Conservation (phyloP, 768 basidiomycete species). For the Dioszegia crocea region DNA sequence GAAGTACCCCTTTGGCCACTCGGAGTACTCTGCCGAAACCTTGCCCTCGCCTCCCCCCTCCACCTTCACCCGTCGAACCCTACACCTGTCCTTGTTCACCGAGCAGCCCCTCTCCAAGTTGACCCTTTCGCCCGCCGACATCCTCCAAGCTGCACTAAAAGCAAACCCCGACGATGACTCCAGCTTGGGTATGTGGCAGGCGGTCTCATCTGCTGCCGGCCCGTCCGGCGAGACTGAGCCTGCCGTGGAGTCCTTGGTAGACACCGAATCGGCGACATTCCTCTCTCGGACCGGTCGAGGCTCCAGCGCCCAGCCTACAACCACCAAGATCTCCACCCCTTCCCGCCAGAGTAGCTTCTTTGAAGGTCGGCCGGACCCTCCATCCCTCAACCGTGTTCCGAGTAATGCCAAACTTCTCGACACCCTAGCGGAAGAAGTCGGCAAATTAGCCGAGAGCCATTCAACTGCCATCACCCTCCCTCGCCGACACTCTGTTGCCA, state of each 20-base stretch:
- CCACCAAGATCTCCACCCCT: not conserved
- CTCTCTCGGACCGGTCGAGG: no score
- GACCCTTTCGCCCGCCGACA: not conserved
- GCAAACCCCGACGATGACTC: not conserved
- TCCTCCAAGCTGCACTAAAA: not conserved
- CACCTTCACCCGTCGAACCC: constrained; percentile 21
- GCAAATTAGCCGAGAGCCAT: constrained; percentile 1
- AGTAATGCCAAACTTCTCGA: constrained; percentile 7
- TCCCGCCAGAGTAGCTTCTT: not conserved
- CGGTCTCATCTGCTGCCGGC: no score
- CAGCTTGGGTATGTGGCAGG: not conserved
- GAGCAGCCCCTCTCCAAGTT: not conserved
- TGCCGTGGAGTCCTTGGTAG: no score
- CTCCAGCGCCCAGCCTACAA: not conserved
- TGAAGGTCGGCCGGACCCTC: not conserved
- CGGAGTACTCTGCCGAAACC: constrained; percentile 12
- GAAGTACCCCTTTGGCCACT: constrained; percentile 25
- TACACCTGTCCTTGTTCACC: constrained; percentile 13
- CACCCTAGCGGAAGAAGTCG: constrained; percentile 6
- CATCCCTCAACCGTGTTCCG: not conserved
- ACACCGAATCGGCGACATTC: no score
- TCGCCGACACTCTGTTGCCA: not conserved
- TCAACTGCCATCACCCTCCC: not conserved
- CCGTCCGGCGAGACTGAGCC: no score
- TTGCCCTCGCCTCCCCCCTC: constrained; percentile 22